These are phyloP conservation scores for Solanum rostratum DNA, from an alignment of 257 asterid species.

Conservation along the genomic window DNA sequence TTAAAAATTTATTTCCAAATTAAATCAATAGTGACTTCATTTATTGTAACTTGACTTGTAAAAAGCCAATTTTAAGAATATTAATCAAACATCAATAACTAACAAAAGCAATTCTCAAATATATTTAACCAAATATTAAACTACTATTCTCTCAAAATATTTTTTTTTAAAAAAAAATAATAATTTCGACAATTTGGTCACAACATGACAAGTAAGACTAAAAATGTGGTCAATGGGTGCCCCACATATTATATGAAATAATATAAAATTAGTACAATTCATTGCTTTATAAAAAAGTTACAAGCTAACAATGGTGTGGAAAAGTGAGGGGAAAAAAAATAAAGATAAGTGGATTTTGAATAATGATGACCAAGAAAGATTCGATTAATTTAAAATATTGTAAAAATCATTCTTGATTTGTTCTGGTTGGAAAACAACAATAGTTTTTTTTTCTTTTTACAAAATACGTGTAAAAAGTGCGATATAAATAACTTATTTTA, in stretches of 20 bases:
- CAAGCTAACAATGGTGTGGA: too few relatives aligned
- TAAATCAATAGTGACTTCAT: not conserved
- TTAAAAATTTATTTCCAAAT: not conserved
- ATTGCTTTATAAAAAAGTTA: not conserved
- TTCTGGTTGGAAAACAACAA: fast-evolving
- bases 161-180: not conserved
- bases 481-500: too few relatives aligned
- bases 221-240: not conserved
- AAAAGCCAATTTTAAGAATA: not conserved
- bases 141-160: not conserved
- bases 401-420: not conserved
- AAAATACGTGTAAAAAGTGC: too few relatives aligned
- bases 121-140: not conserved
- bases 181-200: not conserved
- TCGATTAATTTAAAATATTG: not conserved
- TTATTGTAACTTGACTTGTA: not conserved
- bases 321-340: not conserved
- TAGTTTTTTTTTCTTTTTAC: too few relatives aligned
- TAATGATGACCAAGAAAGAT: not conserved
- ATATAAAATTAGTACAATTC: not conserved
- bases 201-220: too few relatives aligned
- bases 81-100: not conserved
- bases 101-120: not conserved
- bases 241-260: not conserved
- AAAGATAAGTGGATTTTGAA: not conserved